Base-by-base conservation (phyloP, 1,284 basidiomycete genomes). In the Boletus smithii region DNA sequence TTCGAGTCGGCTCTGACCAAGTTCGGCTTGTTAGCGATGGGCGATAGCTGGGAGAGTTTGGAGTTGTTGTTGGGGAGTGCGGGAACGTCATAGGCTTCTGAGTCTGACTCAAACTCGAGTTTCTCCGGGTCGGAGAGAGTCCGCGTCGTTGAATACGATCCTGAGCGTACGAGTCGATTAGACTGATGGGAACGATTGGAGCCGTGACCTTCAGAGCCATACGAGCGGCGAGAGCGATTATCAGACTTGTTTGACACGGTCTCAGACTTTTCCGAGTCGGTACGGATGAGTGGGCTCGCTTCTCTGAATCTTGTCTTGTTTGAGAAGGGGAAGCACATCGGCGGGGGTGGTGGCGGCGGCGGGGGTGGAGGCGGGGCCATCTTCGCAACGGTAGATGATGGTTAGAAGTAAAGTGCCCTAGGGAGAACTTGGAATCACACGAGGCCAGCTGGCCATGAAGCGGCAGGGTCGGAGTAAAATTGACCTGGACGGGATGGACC, bases 31-130 rank as follows among this genome's bases (percentile, higher is more conserved):
- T 66, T 67, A 43, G 69, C 68, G 43, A 62, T 55, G 49, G 69
- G 64, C n/a, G 59, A 54, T 8, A 43, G 39, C 33, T 57, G 63
- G 5, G 66, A 53, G 20, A 51, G 62, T 60, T 42, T 67, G 55
- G 54, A 34, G 23, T 54, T 51, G 26, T 55, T 56, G 33, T 56
- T 53, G 0, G 53, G 41, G 8, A 48, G 44, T 30, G 65, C 38
- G 5, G 60, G 61, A 17, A 67, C 50, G 14, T 77, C 77, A 62
- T 81, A 82, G 36, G 69, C 69, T 53, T 82, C 80, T 2, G 80
- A 79, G 58, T 82, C 80, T 1, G 78, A 72, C 49, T 72, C 71
- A 54, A 82, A 82, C 5, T 75, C 72, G 24, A 82, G 64, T 50
- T 72, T 74, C 48, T 74, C 74, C 1, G 44, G 51, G 49, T 65